Percentiles rank a stretch among this genome's conserved stretches.
phyloP scores from a whole-genome alignment of 768 basidiomycete species.

The Pisolithus sp. region DNA sequence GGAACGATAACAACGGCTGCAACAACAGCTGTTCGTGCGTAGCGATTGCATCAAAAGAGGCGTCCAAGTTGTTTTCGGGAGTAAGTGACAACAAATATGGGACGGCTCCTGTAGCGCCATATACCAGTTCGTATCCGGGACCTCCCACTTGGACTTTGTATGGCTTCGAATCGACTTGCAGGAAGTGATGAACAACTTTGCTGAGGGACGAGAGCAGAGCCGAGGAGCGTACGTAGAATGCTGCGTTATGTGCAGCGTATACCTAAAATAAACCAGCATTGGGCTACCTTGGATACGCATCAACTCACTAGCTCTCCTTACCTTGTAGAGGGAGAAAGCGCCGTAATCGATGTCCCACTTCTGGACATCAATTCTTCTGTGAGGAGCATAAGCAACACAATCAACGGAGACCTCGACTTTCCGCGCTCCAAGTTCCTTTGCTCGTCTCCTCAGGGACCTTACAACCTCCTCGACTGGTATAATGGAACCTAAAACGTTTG shows the following conservation, averaged over 20 bases:
- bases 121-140: constrained; percentile 67
- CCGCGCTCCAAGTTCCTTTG: constrained; percentile 43
- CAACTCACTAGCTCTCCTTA: constrained; percentile 17
- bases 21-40: constrained; percentile 56
- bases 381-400: constrained; percentile 76
- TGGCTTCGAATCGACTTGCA: constrained; percentile 37
- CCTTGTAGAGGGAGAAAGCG: constrained; percentile 74
- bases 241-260: constrained; percentile 69
- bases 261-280: constrained; percentile 37
- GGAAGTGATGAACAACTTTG: constrained; percentile 67
- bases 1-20: constrained; percentile 46
- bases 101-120: constrained; percentile 52
- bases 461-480: constrained; percentile 55
- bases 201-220: constrained; percentile 46
- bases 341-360: constrained; percentile 75
- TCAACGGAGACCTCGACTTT: constrained; percentile 68
- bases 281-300: too few relatives aligned
- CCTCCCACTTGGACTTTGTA: constrained; percentile 72
- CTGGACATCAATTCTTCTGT: constrained; percentile 62
- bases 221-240: constrained; percentile 50
- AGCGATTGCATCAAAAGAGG: constrained; percentile 52
- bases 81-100: constrained; percentile 61
- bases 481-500: constrained; percentile 67
- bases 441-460: constrained; percentile 43
- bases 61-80: constrained; percentile 38